These are phyloP conservation scores for Pluteus cervinus DNA, from an alignment of 768 basidiomycete species.

Conservation along the genomic window DNA sequence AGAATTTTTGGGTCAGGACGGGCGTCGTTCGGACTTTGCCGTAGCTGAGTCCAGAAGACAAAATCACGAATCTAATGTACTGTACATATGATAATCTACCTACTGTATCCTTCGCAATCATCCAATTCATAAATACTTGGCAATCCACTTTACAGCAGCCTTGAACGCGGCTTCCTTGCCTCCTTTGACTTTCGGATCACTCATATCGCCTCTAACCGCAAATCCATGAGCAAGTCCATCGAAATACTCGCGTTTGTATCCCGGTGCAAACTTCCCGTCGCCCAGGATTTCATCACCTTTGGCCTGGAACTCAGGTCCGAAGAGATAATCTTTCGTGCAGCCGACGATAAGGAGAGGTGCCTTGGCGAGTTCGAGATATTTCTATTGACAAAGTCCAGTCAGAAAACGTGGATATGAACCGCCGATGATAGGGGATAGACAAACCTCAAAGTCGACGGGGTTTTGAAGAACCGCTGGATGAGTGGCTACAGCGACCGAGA, in stretches of 20 bases:
- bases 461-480: constrained; percentile 61
- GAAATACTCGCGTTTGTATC: constrained; percentile 46
- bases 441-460: constrained; percentile 58
- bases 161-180: constrained; percentile 63
- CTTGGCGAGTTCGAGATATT: constrained; percentile 36
- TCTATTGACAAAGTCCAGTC: too few species aligned
- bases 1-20: too few species aligned
- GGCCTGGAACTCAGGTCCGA: constrained; percentile 38
- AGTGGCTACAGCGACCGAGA: constrained; percentile 41
- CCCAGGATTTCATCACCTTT: constrained; percentile 47
- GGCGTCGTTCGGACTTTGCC: too few species aligned
- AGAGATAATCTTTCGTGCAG: constrained; percentile 46
- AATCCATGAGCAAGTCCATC: constrained; percentile 49
- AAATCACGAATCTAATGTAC: too few species aligned
- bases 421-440: neutral
- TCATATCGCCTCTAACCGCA: constrained; percentile 43
- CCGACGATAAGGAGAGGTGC: constrained; percentile 65
- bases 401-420: neutral
- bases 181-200: constrained; percentile 45
- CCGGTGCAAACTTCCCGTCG: constrained; percentile 35
- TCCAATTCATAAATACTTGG: too few species aligned
- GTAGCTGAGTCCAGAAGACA: too few species aligned
- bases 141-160: constrained; percentile 50
- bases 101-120: too few species aligned
- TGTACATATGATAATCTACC: too few species aligned